phyloP scores from a whole-genome alignment of 2,329 filamentous ascomycete genomes.

The Colletotrichum spinosum region DNA sequence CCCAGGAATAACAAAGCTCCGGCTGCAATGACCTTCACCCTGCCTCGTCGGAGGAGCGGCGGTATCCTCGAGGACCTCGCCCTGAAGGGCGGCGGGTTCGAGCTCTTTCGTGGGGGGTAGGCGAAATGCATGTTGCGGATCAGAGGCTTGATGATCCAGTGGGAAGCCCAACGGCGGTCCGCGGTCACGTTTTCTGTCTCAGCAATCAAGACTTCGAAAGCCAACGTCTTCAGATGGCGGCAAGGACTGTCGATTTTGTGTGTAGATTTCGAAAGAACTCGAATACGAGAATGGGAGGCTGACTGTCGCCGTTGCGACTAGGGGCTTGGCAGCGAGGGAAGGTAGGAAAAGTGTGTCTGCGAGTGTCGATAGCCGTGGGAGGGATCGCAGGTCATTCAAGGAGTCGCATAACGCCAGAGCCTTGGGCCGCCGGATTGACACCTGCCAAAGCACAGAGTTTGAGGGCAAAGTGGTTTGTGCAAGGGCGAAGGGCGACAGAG shows the following conservation, averaged over 20 bases:
- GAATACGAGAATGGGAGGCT: slow-evolving; percentile 29
- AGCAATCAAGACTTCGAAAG: not conserved
- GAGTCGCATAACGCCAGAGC: slow-evolving; percentile 27
- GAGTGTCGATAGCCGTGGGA: slow-evolving; percentile 11
- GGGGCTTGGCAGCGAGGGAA: slow-evolving; percentile 29
- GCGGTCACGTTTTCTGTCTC: slow-evolving; percentile 14
- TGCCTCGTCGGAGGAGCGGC: slow-evolving; percentile 68
- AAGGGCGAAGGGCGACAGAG: slow-evolving; percentile 20
- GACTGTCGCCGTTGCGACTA: slow-evolving; percentile 33
- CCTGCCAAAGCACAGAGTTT: slow-evolving; percentile 5
- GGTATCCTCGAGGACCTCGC: slow-evolving; percentile 64
- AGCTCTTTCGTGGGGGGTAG: slow-evolving; percentile 86
- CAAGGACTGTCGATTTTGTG: slow-evolving; percentile 5
- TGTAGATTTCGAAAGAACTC: slow-evolving; percentile 7
- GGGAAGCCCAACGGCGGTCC: not conserved
- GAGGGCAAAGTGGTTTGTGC: slow-evolving; percentile 12
- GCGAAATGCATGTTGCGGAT: slow-evolving; percentile 83
- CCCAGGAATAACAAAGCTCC: slow-evolving; percentile 65
- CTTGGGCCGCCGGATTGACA: slow-evolving; percentile 9
- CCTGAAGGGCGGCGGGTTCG: slow-evolving; percentile 78
- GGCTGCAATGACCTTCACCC: slow-evolving; percentile 70
- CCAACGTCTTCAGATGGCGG: slow-evolving; percentile 2
- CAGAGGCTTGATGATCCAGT: slow-evolving; percentile 1
- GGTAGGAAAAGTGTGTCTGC: slow-evolving; percentile 34
- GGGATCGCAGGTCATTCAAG: slow-evolving; percentile 24